A percentile compares a stretch with the other conserved stretches of the same genome.
These are phyloP conservation scores for Fusarium torulosum DNA, from an alignment of 2,329 filamentous ascomycete genomes.

Conservation along the genomic window DNA sequence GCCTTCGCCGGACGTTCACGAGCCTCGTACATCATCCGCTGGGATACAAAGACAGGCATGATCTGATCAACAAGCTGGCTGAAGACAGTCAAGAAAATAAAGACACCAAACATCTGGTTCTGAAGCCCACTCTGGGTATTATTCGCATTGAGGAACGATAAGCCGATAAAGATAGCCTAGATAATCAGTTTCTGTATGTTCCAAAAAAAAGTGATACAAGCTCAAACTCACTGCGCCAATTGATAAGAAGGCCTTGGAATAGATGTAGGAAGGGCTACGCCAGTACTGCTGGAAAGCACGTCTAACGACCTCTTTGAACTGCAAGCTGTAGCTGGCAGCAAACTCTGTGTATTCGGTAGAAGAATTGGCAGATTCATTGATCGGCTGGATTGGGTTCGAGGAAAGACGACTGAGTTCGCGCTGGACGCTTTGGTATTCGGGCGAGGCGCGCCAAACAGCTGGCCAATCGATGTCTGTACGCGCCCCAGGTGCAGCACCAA, in stretches of 20 bases:
- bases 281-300: conserved; percentile 50
- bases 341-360: conserved; percentile 41
- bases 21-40: conserved; percentile 76
- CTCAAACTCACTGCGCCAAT: conserved; percentile 48
- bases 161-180: conserved; percentile 61
- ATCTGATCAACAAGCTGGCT: background rate
- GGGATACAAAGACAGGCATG: conserved; percentile 78
- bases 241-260: no score
- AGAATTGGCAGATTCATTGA: conserved; percentile 2
- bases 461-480: conserved; percentile 63
- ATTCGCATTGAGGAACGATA: conserved; percentile 72
- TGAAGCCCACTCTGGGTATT: conserved; percentile 74
- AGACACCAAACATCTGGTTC: conserved; percentile 76
- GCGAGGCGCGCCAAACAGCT: conserved; percentile 51
- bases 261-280: conserved; percentile 68
- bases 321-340: conserved; percentile 44
- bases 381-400: no score
- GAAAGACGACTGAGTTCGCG: conserved; percentile 28
- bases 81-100: conserved; percentile 64
- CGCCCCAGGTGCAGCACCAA: conserved; percentile 67
- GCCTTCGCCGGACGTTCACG: conserved; percentile 76
- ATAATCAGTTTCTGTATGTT: rapidly evolving
- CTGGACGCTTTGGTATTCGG: conserved; percentile 51
- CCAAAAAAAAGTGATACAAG: rapidly evolving
- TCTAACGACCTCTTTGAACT: conserved; percentile 53